Evolutionary conservation across 441 rosid genomes (phyloP), one percentile per base, ranked within the genome.

Genomic region (Populus hybrid): DNA sequence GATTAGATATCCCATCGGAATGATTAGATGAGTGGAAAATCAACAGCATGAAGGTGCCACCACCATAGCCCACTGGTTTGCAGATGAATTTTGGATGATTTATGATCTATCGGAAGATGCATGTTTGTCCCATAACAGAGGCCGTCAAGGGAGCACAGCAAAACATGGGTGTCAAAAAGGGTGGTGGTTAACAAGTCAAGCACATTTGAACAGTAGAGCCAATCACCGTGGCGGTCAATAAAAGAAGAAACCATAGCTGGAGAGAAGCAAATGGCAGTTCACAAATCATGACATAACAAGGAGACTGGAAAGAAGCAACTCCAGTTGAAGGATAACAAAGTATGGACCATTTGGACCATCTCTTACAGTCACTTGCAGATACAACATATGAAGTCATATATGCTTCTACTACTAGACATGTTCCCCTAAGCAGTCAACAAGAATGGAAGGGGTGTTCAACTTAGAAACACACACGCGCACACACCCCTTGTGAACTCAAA

Each of bases 391-490:
- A 50, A 42, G 35, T 61, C 72, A 70, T 71, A 35, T 6, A 18
- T 54, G 61, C 61, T 54, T 73, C 79, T 74, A 70, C 70, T 8
- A 78, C 67, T 59, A 40, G 65, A 71, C 69, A 74, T 57, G 72
- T 59, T 70, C 32, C 80, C 79, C 78, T 76, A 71, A 77, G 63
- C 73, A 82, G 82, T 82, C 86, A 79, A 79, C 54, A 66, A 30
- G 67, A 79, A 75, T 81, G 65, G 64, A 72, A 68, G 68, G 73
- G 81, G 79, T 57, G 77, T 81, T 71, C 34, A 67, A 67, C 73
- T 64, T 21, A 63, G 78, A 77, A 21, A 36, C 65, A 82, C 71
- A 70, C 67, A 38, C 68, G 1, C 57, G 0, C 54, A 36, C 40
- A 40, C 50, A 42, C 75, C 81, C 23, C 63, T 73, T 69, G n/a